Base-by-base conservation (phyloP, 192 early-diverging fungal genomes). In the Linnemannia elongata region DNA sequence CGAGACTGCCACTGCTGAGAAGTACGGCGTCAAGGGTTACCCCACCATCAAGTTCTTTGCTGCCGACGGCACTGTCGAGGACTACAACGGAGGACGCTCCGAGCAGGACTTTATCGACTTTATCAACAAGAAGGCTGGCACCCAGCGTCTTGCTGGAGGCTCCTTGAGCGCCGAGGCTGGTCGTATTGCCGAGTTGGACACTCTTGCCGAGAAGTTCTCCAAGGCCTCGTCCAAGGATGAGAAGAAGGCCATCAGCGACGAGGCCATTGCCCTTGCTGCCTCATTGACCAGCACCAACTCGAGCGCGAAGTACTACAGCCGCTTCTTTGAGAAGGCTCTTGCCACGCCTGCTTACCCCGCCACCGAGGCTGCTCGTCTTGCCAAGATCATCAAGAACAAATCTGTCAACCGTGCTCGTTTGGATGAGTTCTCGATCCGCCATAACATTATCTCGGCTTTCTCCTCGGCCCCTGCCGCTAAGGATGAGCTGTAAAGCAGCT, bases 41-140 rank as follows among this genome's bases (percentile, higher is more conserved):
- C 98, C 98, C 2, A 99, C 98, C 15, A 91, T 98, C 85, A 95
- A 96, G 87, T 97, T 96, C 89, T 98, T 97, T 92, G 44, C 74
- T 74, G 91, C 91, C 33, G 82, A 88, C 30, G 94, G 91, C 33
- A 89, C 89, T 36, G 94, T 95, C 22, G 92, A 93, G 68, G 92
- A 93, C 49, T 99, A 97, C 89, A 91, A 96, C 30, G 94, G 94
- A 72, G 92, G 90, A 39, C 95, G 98, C 77, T 85, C 88, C 49
- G 95, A 97, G 79, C 90, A 91, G 79, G 96, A 93, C 80, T 95
- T 99, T 88, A 90, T 99, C 55, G 90, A 93, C 7, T 99, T 95
- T 89, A 92, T 99, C 86, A 99, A 99, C 93, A 90, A 97, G 84
- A 93, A 98, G 76, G 94, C 94, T 74, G 95, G 95, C 27, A 97